Evolutionary conservation across 345 rosid species (phyloP), one percentile per base, ranked within the genome.

Genomic region (Eucalyptus tenuipes): DNA sequence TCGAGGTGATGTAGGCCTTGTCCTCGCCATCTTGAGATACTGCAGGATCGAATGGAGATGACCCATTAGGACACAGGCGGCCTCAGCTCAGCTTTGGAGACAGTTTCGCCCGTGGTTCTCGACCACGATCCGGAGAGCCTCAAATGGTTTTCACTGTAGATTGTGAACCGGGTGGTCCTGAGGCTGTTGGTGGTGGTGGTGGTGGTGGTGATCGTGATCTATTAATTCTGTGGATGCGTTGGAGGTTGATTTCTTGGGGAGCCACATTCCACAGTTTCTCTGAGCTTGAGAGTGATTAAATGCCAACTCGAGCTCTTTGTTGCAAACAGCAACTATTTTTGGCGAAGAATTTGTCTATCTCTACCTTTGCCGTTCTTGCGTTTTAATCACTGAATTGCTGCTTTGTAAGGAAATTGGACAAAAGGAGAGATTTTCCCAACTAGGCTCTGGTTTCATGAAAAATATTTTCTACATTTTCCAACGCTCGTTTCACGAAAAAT

Each of bases 201-300:
- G 44, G 44, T 42, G 44, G 7, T 42, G 7, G 44, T 42, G 44
- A 5, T 42, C 7, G 44, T 42, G 33, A 61, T 13, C 17, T 61
- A 6, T 27, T n/a, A 61, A 13, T 61, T 61, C 68, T 7, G 8
- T 29, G 68, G 68, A 61, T 13, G 68, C 33, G 5, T 61, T 86
- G 91, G 86, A 85, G 40, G 88, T 24, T 29, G 92, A 80, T 11
- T 91, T 84, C 85, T 81, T 87, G 29, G 93, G 93, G 17, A 91
- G 57, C 90, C 92, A 47, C 94, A 91, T 92, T 94, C 95, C 45
- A 94, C 89, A 8, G 96, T 94, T 91, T 95, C 96, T 86, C 93
- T 90, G 89, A 95, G 94, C 90, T 94, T 95, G 86, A 95, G 90
- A 7, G 96, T 95, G 88, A 95, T 94, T 48, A 95, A 94, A 66